Base-by-base conservation (phyloP, 768 basidiomycete genomes). In the Candolleomyces eurysporus region DNA sequence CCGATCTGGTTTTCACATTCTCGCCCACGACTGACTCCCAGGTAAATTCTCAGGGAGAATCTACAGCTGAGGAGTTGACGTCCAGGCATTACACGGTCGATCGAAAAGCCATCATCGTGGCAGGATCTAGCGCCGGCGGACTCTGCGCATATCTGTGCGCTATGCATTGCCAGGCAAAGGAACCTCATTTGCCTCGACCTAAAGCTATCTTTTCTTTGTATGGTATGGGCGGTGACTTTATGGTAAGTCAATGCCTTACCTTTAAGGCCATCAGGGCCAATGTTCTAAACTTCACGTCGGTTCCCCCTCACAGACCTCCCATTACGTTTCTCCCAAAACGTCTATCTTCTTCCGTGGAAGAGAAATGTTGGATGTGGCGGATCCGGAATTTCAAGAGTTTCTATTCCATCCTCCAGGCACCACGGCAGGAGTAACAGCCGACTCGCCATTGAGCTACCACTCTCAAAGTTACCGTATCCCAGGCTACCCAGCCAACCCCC, bases 91-190 rank as follows among this genome's bases (percentile, higher is more conserved):
- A 76, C 61, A 70, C 68, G 40, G 66, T 89, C 39, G 78, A 87
- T 63, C 45, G 72, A 16, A 64, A 76, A 1, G 68, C 77, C 2
- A 75, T 89, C 14, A 82, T 78, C 0, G 85, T 84, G 2, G 73
- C 81, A 4, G 89, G 88, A 0, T 76, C 78, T 14, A 88, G 86
- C 63, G 82, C 85, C 0, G 88, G 88, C 10, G 86, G 84, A 1
- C 71, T 83, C n/a, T 86, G 86, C 62, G 84, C 85, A 1, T 87
- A 86, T 65, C 76, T 89, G 11, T 83, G 85, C 17, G 85, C 81
- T 10, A 73, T 80, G 40, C 80, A 88, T 65, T 82, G 78, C 5
- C 19, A n/a, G 11, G 2, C 42, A n/a, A 43, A n/a, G n/a, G 42
- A 43, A 43, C n/a, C 42, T 13, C 55, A 43, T 16, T 61, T 66